Evolutionary conservation across 441 rosid genomes (phyloP), one percentile per base, ranked within the genome.

Genomic region (Aleurites moluccanus): DNA sequence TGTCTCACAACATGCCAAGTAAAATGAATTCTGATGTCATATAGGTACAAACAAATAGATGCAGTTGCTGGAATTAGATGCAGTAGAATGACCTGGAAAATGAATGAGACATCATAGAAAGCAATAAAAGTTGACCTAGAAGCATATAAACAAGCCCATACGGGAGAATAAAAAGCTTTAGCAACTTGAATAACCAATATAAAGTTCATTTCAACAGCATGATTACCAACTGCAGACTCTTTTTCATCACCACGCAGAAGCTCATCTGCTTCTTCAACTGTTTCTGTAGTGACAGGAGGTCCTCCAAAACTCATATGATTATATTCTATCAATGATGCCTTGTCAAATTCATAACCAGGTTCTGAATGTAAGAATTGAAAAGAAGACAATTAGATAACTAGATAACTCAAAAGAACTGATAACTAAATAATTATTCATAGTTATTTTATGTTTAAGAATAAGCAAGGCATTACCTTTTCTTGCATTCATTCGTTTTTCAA

Each of bases 221-320:
- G 59, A 60, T 76, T 86, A 94, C 98, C 98, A 63, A 88, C 81
- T 30, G 86, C 88, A 21, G 94, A 88, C 79, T 89, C 96, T 60
- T 80, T 82, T 73, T 91, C 92, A 70, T 90, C 90, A 38, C 67
- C 71, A 33, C 69, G 83, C 75, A 86, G 78, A 73, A 92, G 96
- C 84, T 88, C 84, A 56, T 84, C 89, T 44, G 91, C 97, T 83
- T 92, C 97, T 87, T 90, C 96, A 75, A 72, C 49, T n/a, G 96
- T 89, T 42, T 91, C 85, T 0, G 89, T 69, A 23, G 85, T 84
- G 73, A 94, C 90, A 44, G 99, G 97, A 16, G 98, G 93, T 62
- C 97, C 98, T 62, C 98, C 98, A 75, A 90, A 92, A 86, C 88
- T 88, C 98, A 94, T 94, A 81, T 85, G 97, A 83, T 92, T 91